phyloP scores from a whole-genome alignment of 352 stramenopile genomes.

The Pythium periplocum region DNA sequence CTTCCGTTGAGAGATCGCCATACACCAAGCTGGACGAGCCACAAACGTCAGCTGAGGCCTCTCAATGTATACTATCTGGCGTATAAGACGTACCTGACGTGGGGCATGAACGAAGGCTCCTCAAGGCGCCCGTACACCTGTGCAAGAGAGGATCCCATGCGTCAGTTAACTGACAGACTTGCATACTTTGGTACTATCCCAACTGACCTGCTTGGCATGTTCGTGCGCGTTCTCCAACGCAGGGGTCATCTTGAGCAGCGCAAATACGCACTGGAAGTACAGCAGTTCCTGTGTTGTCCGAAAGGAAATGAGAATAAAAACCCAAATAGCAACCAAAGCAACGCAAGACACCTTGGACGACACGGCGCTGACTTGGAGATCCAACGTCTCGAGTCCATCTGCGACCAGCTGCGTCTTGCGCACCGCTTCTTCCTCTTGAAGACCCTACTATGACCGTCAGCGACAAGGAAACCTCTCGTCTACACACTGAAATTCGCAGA shows the following conservation, averaged over 20 bases:
- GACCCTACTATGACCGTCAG: conserved; percentile 14
- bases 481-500: background rate
- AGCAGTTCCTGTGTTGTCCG: conserved; percentile 25
- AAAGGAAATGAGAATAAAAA: background rate
- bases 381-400: conserved; percentile 21
- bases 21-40: conserved; percentile 40
- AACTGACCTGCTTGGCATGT: conserved; percentile 31
- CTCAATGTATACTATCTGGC: background rate
- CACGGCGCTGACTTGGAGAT: conserved; percentile 31
- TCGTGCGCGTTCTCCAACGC: conserved; percentile 30
- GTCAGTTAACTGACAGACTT: background rate
- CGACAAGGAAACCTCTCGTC: too few relatives aligned
- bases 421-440: conserved; percentile 18
- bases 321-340: too few relatives aligned
- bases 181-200: too few relatives aligned
- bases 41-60: background rate
- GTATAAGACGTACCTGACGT: conserved; percentile 41
- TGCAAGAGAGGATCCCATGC: background rate
- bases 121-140: conserved; percentile 37
- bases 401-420: conserved; percentile 32
- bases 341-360: conserved; percentile 39
- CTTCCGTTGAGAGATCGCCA: conserved; percentile 28
- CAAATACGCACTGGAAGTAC: conserved; percentile 72
- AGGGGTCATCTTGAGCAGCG: conserved; percentile 31
- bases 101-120: conserved; percentile 49